These are phyloP conservation scores for Termitomyces sp. DNA, from an alignment of 768 basidiomycete species.

Conservation along the genomic window DNA sequence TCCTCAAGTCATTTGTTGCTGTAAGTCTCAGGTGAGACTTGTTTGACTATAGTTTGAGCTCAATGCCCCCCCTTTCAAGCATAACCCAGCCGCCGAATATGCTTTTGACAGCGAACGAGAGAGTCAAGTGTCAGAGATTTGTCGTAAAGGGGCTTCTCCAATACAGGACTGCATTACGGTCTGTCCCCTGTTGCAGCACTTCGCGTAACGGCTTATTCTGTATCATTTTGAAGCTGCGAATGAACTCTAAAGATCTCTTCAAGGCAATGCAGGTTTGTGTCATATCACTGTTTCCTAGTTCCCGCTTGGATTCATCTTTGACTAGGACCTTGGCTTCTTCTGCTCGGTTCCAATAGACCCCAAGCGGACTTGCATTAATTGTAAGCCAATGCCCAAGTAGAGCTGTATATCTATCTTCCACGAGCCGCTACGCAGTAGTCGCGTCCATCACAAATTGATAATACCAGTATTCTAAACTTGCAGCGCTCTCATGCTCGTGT, in stretches of 20 bases:
- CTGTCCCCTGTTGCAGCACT: slow-evolving; percentile 15
- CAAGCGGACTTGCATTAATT: slow-evolving; percentile 59
- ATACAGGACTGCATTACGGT: slow-evolving; percentile 53
- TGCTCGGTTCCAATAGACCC: slow-evolving; percentile 67
- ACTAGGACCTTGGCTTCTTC: slow-evolving; percentile 60
- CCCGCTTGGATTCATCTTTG: background rate
- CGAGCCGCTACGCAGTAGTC: background rate
- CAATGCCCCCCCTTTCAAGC: slow-evolving; percentile 22
- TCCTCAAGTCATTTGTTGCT: slow-evolving; percentile 13
- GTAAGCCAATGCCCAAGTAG: slow-evolving; percentile 51
- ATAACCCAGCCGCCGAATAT: slow-evolving; percentile 45
- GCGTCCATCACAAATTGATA: background rate
- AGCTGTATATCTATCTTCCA: background rate
- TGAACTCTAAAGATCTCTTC: slow-evolving; percentile 60
- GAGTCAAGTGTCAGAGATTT: slow-evolving; percentile 53
- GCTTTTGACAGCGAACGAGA: slow-evolving; percentile 60
- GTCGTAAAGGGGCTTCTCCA: slow-evolving; percentile 39
- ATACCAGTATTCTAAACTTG: background rate
- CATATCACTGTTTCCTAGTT: background rate
- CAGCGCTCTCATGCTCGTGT: background rate
- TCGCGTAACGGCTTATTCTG: background rate
- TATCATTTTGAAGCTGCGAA: slow-evolving; percentile 38
- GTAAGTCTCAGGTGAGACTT: background rate
- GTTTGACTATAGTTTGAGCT: background rate
- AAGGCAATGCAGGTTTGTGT: slow-evolving; percentile 67